These are phyloP conservation scores for Gymnopilus junonius DNA, from an alignment of 768 basidiomycete genomes.

Conservation along the genomic window DNA sequence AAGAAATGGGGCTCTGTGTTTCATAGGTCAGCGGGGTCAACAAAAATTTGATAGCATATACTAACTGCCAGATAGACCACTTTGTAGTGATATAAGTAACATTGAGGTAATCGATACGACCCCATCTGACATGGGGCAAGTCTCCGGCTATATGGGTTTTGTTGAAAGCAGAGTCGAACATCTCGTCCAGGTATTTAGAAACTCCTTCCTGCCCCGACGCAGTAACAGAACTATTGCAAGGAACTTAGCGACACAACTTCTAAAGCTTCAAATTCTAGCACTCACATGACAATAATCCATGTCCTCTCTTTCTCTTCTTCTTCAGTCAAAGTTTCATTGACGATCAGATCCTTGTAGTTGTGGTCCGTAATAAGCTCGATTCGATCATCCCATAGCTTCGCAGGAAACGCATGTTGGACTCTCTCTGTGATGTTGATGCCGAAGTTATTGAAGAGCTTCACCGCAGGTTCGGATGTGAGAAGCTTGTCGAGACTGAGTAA, in stretches of 20 bases:
- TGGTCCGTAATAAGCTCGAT: conserved; percentile 83
- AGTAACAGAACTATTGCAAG: conserved; percentile 55
- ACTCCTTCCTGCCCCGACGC: conserved; percentile 62
- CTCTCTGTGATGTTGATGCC: conserved; percentile 77
- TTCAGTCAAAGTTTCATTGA: conserved; percentile 66
- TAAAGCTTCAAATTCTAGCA: conserved; percentile 11
- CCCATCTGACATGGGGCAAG: conserved; percentile 77
- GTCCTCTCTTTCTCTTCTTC: conserved; percentile 70
- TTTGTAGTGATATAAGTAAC: conserved; percentile 84
- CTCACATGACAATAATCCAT: conserved; percentile 83
- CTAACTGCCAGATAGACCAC: conserved; percentile 86
- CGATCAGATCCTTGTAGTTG: conserved; percentile 74
- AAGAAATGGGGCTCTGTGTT: conserved; percentile 71
- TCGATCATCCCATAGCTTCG: conserved; percentile 66
- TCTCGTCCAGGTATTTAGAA: conserved; percentile 70
- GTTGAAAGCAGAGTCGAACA: conserved; percentile 80
- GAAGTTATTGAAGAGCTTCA: conserved; percentile 52
- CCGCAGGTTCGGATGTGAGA: conserved; percentile 59
- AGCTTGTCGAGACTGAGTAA: conserved; percentile 44
- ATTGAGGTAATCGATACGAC: conserved; percentile 85
- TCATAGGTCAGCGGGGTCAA: background rate
- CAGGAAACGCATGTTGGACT: conserved; percentile 37
- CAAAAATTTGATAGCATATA: conserved; percentile 19
- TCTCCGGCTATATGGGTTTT: conserved; percentile 60
- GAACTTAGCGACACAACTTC: background rate